Conservation (phyloP, 352 stramenopile species). For the Phytophthora uliginosa region DNA sequence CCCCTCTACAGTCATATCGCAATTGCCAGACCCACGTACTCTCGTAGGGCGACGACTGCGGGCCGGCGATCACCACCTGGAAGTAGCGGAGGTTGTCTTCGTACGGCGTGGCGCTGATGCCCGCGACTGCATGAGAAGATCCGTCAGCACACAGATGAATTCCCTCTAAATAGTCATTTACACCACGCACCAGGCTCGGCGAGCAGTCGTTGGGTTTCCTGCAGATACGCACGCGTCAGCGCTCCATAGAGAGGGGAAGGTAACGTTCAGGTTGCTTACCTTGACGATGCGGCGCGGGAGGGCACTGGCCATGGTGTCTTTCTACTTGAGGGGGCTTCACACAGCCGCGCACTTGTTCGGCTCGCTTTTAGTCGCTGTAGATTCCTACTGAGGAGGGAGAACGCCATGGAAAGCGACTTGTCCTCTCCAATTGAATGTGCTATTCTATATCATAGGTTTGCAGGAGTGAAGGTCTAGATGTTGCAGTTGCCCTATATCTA, state of each 20-base stretch:
- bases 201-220: conserved; percentile 97
- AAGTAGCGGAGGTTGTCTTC: conserved; percentile 99
- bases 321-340: conserved; percentile 17
- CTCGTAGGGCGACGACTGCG: conserved; percentile 96
- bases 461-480: conserved; percentile 25
- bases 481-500: conserved; percentile 28
- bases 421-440: conserved; percentile 2
- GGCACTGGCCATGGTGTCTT: conserved; percentile 58
- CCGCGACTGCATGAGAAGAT: conserved; percentile 73
- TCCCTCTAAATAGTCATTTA: conserved; percentile 9
- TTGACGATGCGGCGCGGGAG: conserved; percentile 84
- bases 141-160: background rate
- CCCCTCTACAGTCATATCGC: conserved; percentile 16
- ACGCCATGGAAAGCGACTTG: conserved; percentile 7
- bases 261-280: conserved; percentile 26
- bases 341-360: background rate
- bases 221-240: conserved; percentile 9
- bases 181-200: conserved; percentile 87
- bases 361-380: conserved; percentile 10
- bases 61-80: conserved; percentile 98
- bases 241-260: background rate
- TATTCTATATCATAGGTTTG: conserved; percentile 8
- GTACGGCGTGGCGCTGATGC: conserved; percentile 98
- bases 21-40: conserved; percentile 55
- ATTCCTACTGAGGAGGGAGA: conserved; percentile 28